These are phyloP conservation scores for Chrysosporium keratinophilum DNA, from an alignment of 2,329 filamentous ascomycete genomes.

Conservation along the genomic window DNA sequence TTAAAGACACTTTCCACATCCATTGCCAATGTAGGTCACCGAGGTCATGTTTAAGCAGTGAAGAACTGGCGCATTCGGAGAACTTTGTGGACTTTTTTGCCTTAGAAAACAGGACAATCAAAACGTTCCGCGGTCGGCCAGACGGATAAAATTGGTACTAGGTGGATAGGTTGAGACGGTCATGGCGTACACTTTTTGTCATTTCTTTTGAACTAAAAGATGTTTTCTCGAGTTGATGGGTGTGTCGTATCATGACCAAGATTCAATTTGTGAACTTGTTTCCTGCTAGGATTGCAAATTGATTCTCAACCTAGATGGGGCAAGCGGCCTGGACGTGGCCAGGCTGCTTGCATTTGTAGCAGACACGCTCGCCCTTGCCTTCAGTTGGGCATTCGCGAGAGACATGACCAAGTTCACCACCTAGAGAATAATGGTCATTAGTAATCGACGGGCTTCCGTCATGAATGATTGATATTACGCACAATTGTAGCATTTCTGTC, in stretches of 20 bases:
- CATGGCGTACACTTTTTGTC: slow-evolving; percentile 1
- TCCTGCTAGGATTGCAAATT: slow-evolving; percentile 4
- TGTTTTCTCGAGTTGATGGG: neutral
- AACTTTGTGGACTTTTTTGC: neutral
- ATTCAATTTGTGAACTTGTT: slow-evolving; percentile 7
- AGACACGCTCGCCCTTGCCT: slow-evolving; percentile 82
- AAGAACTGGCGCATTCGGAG: neutral
- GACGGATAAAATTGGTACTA: neutral
- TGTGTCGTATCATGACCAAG: slow-evolving; percentile 8
- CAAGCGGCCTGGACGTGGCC: slow-evolving; percentile 92
- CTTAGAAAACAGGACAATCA: neutral
- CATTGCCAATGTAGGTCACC: neutral
- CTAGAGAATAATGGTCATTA: slow-evolving; percentile 27
- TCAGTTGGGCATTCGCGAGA: slow-evolving; percentile 94
- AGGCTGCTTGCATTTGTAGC: slow-evolving; percentile 86
- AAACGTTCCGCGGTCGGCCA: neutral
- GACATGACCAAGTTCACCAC: slow-evolving; percentile 81
- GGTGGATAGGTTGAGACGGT: neutral
- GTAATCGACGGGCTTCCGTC: slow-evolving; percentile 12
- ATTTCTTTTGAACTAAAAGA: slow-evolving; percentile 1
- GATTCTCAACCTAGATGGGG: slow-evolving; percentile 55
- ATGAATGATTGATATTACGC: slow-evolving; percentile 23
- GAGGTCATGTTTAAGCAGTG: neutral
- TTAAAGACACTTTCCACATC: slow-evolving; percentile 2
- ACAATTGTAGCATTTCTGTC: slow-evolving; percentile 99